Evolutionary conservation across 192 early-diverging fungal species (phyloP), one percentile per base, ranked within the genome.

Genomic region (Geranomyces variabilis): DNA sequence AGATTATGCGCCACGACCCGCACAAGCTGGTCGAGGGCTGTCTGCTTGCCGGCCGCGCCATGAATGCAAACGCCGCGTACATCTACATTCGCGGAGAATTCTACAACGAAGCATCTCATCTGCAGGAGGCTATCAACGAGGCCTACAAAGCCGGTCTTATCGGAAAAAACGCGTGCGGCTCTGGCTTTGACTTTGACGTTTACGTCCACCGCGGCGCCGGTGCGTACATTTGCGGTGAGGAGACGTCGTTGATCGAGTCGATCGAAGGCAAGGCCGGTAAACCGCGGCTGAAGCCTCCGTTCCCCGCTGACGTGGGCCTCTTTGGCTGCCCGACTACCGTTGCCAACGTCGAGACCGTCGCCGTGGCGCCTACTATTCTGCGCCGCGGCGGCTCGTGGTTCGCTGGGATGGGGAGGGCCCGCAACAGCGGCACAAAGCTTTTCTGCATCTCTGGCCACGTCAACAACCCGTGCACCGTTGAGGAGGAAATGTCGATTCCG

Each of bases 291-390:
- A 99, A 99, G 92, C 96, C 96, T 46, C 96, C 96, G 60, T 99
- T 99, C 90, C 96, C 96, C 33, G 96, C 96, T 70, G 95, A 99
- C 77, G 93, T 95, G 13, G 96, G 96, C 67, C 86, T 99, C 46
- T 99, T 99, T 70, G 96, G 96, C 31, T 99, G 96, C 84, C 96
- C 96, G 22, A 97, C 96, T 17, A 99, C 96, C n/a, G 96, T 99
- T n/a, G 90, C 94, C 34, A 99, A 99, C 74, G 96, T 99, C 34
- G 96, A 99, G 80, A 99, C 96, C 56, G 92, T 99, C n/a, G 93
- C 96, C 22, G 96, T 95, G 12, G 95, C 96, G 24, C 96, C 96
- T 22, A 96, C 95, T 31, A 99, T 99, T 74, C 86, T 88, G 73
- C 87, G 93, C 44, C 86, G 96, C 47, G 93, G 94, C 65, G 94